Evolutionary conservation across 2,329 filamentous ascomycete species (phyloP).

Genomic region (Cladorrhinum sp.): DNA sequence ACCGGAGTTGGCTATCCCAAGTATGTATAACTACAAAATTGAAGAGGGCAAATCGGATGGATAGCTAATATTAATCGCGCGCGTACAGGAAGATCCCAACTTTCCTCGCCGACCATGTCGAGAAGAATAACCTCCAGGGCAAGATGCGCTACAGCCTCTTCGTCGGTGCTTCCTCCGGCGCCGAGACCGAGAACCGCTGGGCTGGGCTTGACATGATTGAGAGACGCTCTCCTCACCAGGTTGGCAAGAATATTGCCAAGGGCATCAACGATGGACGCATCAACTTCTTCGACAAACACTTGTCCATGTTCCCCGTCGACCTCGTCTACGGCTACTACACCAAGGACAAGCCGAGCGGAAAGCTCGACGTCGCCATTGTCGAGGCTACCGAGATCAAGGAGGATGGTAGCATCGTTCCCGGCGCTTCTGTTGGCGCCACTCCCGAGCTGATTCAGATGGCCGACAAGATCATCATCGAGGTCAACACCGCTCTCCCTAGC

Average conservation of each 20-base stretch:
- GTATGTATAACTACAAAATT: conserved; percentile 38
- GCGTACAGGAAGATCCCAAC: conserved; percentile 73
- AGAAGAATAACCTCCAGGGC: conserved; percentile 80
- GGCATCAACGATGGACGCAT: conserved; percentile 87
- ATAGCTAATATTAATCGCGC: conserved; percentile 15
- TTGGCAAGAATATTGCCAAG: conserved; percentile 85
- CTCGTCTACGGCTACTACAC: conserved; percentile 82
- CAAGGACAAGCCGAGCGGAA: conserved; percentile 69
- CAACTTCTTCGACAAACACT: conserved; percentile 90
- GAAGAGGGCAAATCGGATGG: not conserved
- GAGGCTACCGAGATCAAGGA: conserved; percentile 85
- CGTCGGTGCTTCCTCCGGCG: conserved; percentile 83
- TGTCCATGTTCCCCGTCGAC: conserved; percentile 88
- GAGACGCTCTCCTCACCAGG: conserved; percentile 78
- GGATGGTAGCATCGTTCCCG: conserved; percentile 84
- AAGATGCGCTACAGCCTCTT: conserved; percentile 84
- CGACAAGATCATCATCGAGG: conserved; percentile 90
- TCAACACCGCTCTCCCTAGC: conserved; percentile 81
- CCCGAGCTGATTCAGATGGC: conserved; percentile 88
- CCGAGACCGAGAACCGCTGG: conserved; percentile 91
- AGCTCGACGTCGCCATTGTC: conserved; percentile 78
- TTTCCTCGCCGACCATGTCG: conserved; percentile 82
- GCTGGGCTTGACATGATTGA: conserved; percentile 88
- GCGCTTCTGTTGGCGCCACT: conserved; percentile 79
- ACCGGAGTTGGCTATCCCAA: conserved; percentile 89